Evolutionary conservation across 176 grass and related monocot species (phyloP), one percentile per base, ranked within the genome.

Genomic region (Triticum monococcum): DNA sequence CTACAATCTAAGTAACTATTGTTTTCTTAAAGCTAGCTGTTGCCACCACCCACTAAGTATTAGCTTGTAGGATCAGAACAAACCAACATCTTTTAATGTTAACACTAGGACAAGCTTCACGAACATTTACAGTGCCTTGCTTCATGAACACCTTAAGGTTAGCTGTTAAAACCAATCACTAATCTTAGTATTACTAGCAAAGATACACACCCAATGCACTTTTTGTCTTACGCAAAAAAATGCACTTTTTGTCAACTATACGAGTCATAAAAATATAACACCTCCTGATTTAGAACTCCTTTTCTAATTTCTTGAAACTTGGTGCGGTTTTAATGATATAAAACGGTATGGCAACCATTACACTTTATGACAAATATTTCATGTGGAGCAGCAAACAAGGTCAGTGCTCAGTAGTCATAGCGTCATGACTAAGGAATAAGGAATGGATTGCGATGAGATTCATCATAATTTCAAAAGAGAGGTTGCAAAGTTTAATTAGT

Each of bases 101-200:
- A 73, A 26, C 70, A 73, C 50, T 54, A 73, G 70, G 38, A 73
- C 70, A 73, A 72, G 38, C 70, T 45, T 73, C 41, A 73, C 40
- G 12, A 74, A 74, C 37, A 72, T 72, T 64, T 74, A 74, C 7
- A 72, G 5, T 13, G 26, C 72, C 61, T 38, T 68, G 13, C 61
- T 82, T 68, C 56, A 59, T 59, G 56, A 59, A 59, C 56, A 59
- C 56, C 63, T 75, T 38, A 61, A 80, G 59, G 61, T 26, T 69
- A 54, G 41, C 61, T 60, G 54, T 32, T 48, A 81, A 32, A 41
- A 66, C 41, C 23, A 85, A 5, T 75, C 14, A 41, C 20, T 72
- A 28, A 26, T 66, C 72, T 37, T 24, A 77, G 12, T 67, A 26
- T 75, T 46, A 48, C 23, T 4, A 13, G 38, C 37, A 40, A 71